Conservation (phyloP, 345 rosid species). For the Hirschfeldia incana region DNA sequence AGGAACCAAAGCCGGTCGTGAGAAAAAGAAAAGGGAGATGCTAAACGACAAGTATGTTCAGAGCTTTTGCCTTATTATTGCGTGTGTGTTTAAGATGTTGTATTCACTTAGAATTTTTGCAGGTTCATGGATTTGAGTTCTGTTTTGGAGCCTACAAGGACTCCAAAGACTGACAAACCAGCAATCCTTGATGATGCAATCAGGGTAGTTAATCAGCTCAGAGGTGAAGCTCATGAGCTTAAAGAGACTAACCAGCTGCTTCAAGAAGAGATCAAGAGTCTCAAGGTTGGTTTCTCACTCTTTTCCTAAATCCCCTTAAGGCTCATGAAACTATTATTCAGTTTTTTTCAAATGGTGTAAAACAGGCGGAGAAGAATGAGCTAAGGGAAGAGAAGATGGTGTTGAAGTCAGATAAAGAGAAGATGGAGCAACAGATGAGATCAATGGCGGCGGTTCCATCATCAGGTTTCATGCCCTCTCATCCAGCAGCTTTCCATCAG, state of each 20-base stretch:
- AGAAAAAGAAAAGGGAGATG: slow-evolving; percentile 81
- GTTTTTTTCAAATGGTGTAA: neutral
- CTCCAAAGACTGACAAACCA: slow-evolving; percentile 76
- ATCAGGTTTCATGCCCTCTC: slow-evolving; percentile 50
- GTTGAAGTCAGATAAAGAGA: slow-evolving; percentile 78
- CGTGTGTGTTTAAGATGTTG: neutral
- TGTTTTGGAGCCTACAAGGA: slow-evolving; percentile 77
- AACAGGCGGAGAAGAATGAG: slow-evolving; percentile 87
- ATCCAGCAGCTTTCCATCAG: slow-evolving; percentile 60
- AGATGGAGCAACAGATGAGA: slow-evolving; percentile 73
- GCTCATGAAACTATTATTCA: slow-evolving; percentile 4
- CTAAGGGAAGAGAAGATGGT: slow-evolving; percentile 81
- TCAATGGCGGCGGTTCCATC: slow-evolving; percentile 50
- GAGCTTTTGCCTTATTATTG: neutral
- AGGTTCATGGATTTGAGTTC: slow-evolving; percentile 87
- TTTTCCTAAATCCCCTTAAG: neutral
- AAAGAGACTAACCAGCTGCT: slow-evolving; percentile 75
- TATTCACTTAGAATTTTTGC: slow-evolving; percentile 3
- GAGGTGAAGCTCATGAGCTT: slow-evolving; percentile 72
- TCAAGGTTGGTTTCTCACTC: slow-evolving; percentile 60
- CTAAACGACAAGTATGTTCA: slow-evolving; percentile 69
- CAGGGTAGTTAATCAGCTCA: slow-evolving; percentile 69
- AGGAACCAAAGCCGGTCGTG: slow-evolving; percentile 79
- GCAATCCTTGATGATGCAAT: slow-evolving; percentile 82
- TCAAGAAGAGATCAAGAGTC: slow-evolving; percentile 67